Conservation (phyloP, 345 rosid species). For the Raphanus sativus region DNA sequence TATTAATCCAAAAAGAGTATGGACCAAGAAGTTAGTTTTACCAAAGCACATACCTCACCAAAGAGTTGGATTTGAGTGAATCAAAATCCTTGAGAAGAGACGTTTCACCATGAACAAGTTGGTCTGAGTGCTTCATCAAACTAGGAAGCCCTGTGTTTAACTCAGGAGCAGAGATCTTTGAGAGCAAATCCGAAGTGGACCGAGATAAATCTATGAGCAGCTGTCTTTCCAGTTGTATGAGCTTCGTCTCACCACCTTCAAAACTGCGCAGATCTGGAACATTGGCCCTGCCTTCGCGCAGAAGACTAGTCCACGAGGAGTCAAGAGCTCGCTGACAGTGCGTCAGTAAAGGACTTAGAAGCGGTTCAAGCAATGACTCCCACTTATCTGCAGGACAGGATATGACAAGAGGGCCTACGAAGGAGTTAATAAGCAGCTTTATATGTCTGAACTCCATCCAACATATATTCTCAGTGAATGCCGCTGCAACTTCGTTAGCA, state of each 20-base stretch:
- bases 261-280: background rate
- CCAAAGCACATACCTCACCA: background rate
- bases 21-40: no score
- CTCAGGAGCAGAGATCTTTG: background rate
- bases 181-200: background rate
- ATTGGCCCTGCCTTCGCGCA: background rate
- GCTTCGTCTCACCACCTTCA: background rate
- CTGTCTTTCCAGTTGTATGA: background rate
- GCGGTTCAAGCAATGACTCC: background rate
- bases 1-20: background rate
- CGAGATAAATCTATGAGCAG: background rate
- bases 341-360: background rate
- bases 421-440: background rate
- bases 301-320: conserved; percentile 1
- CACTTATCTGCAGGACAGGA: background rate
- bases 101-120: background rate
- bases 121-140: background rate
- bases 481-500: background rate
- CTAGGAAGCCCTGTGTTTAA: background rate
- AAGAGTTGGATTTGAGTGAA: background rate
- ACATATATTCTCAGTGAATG: background rate
- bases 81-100: background rate
- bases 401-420: background rate
- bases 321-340: background rate
- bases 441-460: background rate